phyloP scores from a whole-genome alignment of 2,329 filamentous ascomycete genomes.

The Paradendryphiella salina region DNA sequence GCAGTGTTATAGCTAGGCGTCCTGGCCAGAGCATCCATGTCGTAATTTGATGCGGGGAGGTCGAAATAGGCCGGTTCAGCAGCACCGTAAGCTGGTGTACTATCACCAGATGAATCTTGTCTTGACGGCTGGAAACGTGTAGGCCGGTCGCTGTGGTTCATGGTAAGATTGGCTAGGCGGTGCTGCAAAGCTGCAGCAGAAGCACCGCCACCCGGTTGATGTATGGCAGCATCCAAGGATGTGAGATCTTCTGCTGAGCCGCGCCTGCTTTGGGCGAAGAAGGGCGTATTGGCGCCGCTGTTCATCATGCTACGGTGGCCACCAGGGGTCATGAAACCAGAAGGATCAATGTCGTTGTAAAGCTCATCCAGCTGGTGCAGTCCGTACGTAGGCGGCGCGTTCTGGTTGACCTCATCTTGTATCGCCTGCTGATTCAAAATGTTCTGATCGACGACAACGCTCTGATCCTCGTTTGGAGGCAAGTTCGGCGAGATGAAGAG shows the following conservation, averaged over 20 bases:
- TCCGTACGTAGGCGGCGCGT: constrained; percentile 90
- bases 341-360: constrained; percentile 82
- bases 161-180: constrained; percentile 60
- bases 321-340: constrained; percentile 78
- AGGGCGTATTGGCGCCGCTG: constrained; percentile 71
- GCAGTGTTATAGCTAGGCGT: constrained; percentile 58
- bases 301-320: constrained; percentile 59
- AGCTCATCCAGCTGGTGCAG: constrained; percentile 87
- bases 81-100: constrained; percentile 36
- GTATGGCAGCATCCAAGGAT: constrained; percentile 53
- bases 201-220: constrained; percentile 45
- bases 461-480: constrained; percentile 83
- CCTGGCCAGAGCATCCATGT: constrained; percentile 53
- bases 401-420: constrained; percentile 61
- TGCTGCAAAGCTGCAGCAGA: constrained; percentile 69
- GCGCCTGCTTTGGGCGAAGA: constrained; percentile 69
- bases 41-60: constrained; percentile 33
- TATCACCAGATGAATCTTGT: constrained; percentile 44
- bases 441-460: constrained; percentile 58
- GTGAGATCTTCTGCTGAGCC: constrained; percentile 81
- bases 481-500: constrained; percentile 96
- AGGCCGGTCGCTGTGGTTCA: constrained; percentile 42
- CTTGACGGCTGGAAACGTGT: constrained; percentile 31
- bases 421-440: constrained; percentile 48
- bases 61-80: constrained; percentile 33